phyloP scores from a whole-genome alignment of 768 basidiomycete genomes.

The Termitomyces titanicus region DNA sequence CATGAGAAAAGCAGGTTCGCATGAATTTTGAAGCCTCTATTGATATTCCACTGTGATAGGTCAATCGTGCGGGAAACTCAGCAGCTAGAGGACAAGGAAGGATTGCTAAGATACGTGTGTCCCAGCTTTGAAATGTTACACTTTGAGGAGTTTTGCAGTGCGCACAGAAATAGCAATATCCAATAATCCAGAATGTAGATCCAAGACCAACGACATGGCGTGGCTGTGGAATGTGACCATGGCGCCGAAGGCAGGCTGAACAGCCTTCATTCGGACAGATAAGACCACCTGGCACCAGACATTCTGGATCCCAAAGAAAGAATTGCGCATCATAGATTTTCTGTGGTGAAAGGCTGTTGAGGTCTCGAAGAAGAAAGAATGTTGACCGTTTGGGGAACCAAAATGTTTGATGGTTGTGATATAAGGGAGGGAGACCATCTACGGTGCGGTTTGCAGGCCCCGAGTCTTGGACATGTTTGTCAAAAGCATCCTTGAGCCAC shows the following conservation, averaged over 20 bases:
- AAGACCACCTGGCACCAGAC: background rate
- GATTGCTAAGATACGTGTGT: background rate
- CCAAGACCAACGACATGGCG: slow-evolving; percentile 12
- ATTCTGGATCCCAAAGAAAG: slow-evolving; percentile 15
- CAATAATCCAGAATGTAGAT: slow-evolving; percentile 11
- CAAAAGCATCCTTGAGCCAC: background rate
- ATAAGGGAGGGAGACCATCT: background rate
- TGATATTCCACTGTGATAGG: slow-evolving; percentile 15
- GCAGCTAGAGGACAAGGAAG: slow-evolving; percentile 2
- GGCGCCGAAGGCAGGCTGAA: slow-evolving; percentile 4
- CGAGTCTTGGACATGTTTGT: background rate
- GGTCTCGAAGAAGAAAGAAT: background rate
- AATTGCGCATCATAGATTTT: slow-evolving; percentile 7
- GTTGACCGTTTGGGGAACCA: background rate
- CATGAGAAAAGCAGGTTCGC: slow-evolving; percentile 17
- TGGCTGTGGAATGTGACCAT: slow-evolving; percentile 4
- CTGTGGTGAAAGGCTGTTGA: slow-evolving; percentile 6
- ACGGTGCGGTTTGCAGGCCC: background rate
- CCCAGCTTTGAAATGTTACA: slow-evolving; percentile 10
- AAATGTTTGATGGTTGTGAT: slow-evolving; percentile 3
- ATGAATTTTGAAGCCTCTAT: slow-evolving; percentile 13
- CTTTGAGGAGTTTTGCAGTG: background rate
- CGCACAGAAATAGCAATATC: slow-evolving; percentile 9
- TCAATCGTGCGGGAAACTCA: slow-evolving; percentile 20
- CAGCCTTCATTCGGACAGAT: slow-evolving; percentile 7